phyloP scores from a whole-genome alignment of 2,329 filamentous ascomycete species.

The Pseudocercospora vitis region DNA sequence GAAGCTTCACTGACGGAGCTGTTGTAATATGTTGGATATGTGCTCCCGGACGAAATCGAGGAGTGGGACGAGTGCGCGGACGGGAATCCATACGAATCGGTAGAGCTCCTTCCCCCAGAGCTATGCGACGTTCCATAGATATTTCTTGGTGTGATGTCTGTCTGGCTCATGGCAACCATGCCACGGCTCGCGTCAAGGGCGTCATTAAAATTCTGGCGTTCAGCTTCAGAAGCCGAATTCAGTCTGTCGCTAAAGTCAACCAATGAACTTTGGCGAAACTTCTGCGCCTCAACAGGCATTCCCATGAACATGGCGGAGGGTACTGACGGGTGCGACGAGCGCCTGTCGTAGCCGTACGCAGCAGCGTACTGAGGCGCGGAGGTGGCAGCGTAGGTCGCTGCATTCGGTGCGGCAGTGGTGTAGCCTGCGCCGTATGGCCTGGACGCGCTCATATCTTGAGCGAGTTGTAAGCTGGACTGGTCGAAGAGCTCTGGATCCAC shows the following conservation, averaged over 20 bases:
- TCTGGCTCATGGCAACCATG: slow-evolving; percentile 92
- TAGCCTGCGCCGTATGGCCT: slow-evolving; percentile 72
- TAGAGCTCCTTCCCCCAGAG: slow-evolving; percentile 61
- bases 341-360: slow-evolving; percentile 60
- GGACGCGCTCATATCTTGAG: slow-evolving; percentile 72
- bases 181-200: slow-evolving; percentile 89
- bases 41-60: slow-evolving; percentile 80
- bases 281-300: slow-evolving; percentile 46
- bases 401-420: slow-evolving; percentile 66
- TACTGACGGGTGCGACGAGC: slow-evolving; percentile 84
- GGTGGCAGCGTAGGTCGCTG: slow-evolving; percentile 66
- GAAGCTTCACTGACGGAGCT: slow-evolving; percentile 77
- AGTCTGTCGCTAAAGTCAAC: slow-evolving; percentile 64
- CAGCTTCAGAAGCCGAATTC: slow-evolving; percentile 56
- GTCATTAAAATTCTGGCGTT: slow-evolving; percentile 73
- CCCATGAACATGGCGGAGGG: slow-evolving; percentile 54
- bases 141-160: slow-evolving; percentile 78
- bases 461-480: slow-evolving; percentile 64
- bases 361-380: slow-evolving; percentile 71
- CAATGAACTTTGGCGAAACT: slow-evolving; percentile 60
- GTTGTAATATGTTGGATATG: slow-evolving; percentile 80
- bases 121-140: slow-evolving; percentile 67
- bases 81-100: slow-evolving; percentile 89
- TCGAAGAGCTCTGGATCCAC: slow-evolving; percentile 58
- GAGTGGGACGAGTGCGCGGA: slow-evolving; percentile 81